Evolutionary conservation across 345 rosid genomes (phyloP), one percentile per base, ranked within the genome.

Genomic region (Eucalyptus cloeziana): DNA sequence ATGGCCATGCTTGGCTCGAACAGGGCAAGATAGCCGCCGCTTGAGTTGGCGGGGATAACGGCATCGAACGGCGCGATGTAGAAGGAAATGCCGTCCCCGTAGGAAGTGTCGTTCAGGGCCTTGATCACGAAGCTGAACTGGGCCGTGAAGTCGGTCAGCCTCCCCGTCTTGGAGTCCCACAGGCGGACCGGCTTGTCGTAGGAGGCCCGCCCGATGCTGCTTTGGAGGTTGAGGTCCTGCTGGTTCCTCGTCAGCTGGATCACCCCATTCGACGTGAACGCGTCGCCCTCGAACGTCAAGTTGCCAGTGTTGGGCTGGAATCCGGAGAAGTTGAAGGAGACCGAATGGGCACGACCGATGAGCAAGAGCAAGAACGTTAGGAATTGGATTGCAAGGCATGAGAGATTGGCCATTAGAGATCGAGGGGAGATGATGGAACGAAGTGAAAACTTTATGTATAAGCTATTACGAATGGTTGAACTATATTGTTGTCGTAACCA

Each of bases 1-100:
- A 15, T 30, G 25, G 93, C 91, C 2, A 47, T 67, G 21, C 58
- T 85, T 7, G 76, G 88, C 81, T 90, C 87, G 62, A 93, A 93
- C 11, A 95, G 87, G 2, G 91, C 97, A 44, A 95, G 94, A 79
- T 30, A 91, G 2, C 96, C 97, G 4, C 88, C 95, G 5, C 88
- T 89, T 0, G 96, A 95, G 89, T 92, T 89, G 9, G 69, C 12
- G 3, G 95, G 96, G 24, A 95, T 88, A 44, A 54, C n/a, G 27
- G 94, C 93, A 44, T 90, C 89, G 15, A 87, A 85, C 9, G 96
- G 94, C 13, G 95, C 93, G 5, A 95, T 71, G 89, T 93, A 94
- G 89, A 95, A 94, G 37, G 95, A 50, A 24, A 95, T 89, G 8
- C 95, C 96, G 15, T 94, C 94, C 11, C 96, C 97, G 54, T 87